These are phyloP conservation scores for Waltergamsia citrina DNA, from an alignment of 2,329 filamentous ascomycete genomes.

Conservation along the genomic window DNA sequence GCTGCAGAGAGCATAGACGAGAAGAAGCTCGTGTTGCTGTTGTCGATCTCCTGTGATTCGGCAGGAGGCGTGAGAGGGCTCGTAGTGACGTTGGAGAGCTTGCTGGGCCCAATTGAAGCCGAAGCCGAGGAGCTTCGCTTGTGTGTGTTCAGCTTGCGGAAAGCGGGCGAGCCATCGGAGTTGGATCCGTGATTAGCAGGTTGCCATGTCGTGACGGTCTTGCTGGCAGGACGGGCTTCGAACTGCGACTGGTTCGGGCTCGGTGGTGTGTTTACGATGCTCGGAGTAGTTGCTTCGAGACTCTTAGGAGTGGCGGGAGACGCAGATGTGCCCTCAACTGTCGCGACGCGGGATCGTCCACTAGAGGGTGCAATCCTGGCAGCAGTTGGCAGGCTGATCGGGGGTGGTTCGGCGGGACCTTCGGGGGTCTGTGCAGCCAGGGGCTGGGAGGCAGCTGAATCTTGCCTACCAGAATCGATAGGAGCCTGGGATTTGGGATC, in stretches of 20 bases:
- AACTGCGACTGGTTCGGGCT: slow-evolving; percentile 42
- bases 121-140: slow-evolving; percentile 5
- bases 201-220: slow-evolving; percentile 15
- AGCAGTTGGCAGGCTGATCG: slow-evolving; percentile 17
- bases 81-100: slow-evolving; percentile 68
- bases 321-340: slow-evolving; percentile 26
- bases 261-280: slow-evolving; percentile 58
- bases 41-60: slow-evolving; percentile 36
- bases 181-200: slow-evolving; percentile 14
- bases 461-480: slow-evolving; percentile 1
- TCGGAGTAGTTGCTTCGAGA: slow-evolving; percentile 34
- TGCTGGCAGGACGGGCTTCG: slow-evolving; percentile 15
- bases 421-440: slow-evolving; percentile 4
- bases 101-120: slow-evolving; percentile 59
- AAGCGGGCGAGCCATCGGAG: slow-evolving; percentile 49
- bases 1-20: slow-evolving; percentile 88
- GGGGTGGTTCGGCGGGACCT: slow-evolving; percentile 9
- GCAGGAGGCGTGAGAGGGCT: slow-evolving; percentile 67
- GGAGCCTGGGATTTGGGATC: slow-evolving; percentile 11
- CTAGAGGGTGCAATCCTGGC: slow-evolving; percentile 18
- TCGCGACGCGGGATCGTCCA: slow-evolving; percentile 15
- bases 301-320: slow-evolving; percentile 26
- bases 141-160: slow-evolving; percentile 66
- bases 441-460: not conserved
- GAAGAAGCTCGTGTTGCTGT: slow-evolving; percentile 68